Evolutionary conservation across 257 asterid species (phyloP).

Genomic region (Solanum bukasovii): DNA sequence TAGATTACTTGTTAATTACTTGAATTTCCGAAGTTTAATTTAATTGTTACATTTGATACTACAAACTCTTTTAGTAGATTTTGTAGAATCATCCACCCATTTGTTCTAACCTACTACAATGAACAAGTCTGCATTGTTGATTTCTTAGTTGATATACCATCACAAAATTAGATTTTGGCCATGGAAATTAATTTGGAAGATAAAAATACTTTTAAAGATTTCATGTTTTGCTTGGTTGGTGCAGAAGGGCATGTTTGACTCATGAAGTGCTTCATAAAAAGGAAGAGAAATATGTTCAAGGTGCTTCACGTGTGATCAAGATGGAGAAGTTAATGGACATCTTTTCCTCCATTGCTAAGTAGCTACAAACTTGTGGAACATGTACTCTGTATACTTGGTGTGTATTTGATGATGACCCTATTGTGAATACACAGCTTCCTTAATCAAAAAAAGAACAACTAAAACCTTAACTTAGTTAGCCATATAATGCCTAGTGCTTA

Average conservation of each 20-base stretch:
- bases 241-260: background rate
- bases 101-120: background rate
- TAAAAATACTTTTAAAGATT: background rate
- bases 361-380: background rate
- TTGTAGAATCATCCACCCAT: too few relatives aligned
- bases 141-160: background rate
- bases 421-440: background rate
- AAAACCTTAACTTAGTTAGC: too few relatives aligned
- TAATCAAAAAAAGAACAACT: background rate
- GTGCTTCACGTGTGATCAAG: background rate
- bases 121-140: background rate
- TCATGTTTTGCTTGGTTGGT: background rate
- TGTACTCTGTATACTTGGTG: background rate
- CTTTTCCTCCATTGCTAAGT: background rate
- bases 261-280: background rate
- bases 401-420: background rate
- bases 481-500: too few relatives aligned
- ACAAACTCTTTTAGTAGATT: too few relatives aligned
- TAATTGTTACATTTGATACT: too few relatives aligned
- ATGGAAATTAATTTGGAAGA: background rate
- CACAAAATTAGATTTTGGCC: background rate
- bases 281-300: background rate
- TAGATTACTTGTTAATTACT: too few relatives aligned
- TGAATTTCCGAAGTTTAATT: too few relatives aligned
- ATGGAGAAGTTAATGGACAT: background rate